Base-by-base conservation (phyloP, 2,329 filamentous ascomycete species). In the Fusarium nanum region DNA sequence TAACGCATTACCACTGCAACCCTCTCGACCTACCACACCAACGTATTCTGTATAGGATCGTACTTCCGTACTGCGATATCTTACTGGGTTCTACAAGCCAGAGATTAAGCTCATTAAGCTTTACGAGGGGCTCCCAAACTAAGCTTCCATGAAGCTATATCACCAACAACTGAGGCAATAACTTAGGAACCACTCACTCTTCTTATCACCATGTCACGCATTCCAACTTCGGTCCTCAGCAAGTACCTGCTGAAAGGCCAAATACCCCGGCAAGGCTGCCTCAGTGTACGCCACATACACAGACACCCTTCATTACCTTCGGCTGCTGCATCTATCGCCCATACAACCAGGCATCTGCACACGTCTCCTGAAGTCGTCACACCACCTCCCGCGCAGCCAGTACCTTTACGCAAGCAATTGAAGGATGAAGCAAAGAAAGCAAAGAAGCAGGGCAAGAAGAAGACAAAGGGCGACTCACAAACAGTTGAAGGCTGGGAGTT, bases 401-500 rank as follows among this genome's bases (percentile, higher is more conserved):
- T 86, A 1, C 89, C 91, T 12, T 81, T 93, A 12, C 88, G 92
- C 32, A 93, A 93, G 76, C 88, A 92, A 75, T 78, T 93, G 59
- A 93, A 93, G 74, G 90, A 92, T 27, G 86, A 91, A 65, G 88
- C 81, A 30, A 93, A 93, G 76, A 86, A 91, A 73, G 81, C 92
- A 60, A 93, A 93, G 76, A 90, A 91, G 53, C 85, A 89, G 60
- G 87, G 80, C 14, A 82, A 82, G 60, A 84, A 83, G 67, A 82
- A 83, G 67, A 80, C 81, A 53, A 85, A 85, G 68, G 76, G 73
- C 28, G 78, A 81, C 37, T 78, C 76, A 3, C 87, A 89, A 77
- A 85, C 83, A 20, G 87, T 88, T 2, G 81, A 85, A 8, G 90
- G 90, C 34, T 99, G 96, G 96, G 93, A 98, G 79, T 84, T 98